Percentiles rank a stretch among this genome's conserved stretches.
Evolutionary conservation across 1,284 basidiomycete genomes (phyloP).

Genomic region (Moesziomyces antarcticus): DNA sequence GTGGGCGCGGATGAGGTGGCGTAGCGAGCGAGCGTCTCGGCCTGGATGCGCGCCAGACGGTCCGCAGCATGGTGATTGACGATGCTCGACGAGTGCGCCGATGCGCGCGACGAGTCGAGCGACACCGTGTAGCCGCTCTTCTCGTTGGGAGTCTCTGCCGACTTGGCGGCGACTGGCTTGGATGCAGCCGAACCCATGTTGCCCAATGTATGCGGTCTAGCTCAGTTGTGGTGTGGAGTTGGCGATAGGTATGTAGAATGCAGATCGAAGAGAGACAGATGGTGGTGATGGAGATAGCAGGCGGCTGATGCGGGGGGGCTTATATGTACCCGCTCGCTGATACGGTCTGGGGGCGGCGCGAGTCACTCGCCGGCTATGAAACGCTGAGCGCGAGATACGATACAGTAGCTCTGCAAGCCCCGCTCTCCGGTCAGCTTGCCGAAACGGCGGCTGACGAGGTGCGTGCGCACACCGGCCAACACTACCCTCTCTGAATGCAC

Average conservation of each 20-base stretch:
- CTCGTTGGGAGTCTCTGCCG: conserved; percentile 25
- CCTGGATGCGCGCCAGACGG: conserved; percentile 51
- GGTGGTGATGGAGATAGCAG: neutral
- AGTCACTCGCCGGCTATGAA: conserved; percentile 9
- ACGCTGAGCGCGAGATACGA: conserved; percentile 3
- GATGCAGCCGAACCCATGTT: conserved; percentile 38
- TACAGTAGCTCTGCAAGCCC: too few relatives aligned
- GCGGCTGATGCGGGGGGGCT: neutral
- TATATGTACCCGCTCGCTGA: conserved; percentile 8
- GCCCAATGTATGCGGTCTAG: neutral
- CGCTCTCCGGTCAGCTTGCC: too few relatives aligned
- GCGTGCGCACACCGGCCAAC: too few relatives aligned
- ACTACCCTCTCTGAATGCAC: too few relatives aligned
- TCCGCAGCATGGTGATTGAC: conserved; percentile 49
- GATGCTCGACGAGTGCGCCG: conserved; percentile 12
- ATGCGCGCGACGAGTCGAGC: conserved; percentile 11
- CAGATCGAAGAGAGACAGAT: neutral
- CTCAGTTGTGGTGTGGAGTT: neutral
- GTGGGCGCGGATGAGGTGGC: neutral
- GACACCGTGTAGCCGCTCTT: conserved; percentile 25
- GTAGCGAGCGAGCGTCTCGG: conserved; percentile 32
- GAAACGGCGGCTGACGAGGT: too few relatives aligned
- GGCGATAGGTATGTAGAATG: neutral
- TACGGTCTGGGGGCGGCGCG: neutral
- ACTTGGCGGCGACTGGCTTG: conserved; percentile 28